phyloP scores from a whole-genome alignment of 257 asterid species.

The Echium plantagineum region DNA sequence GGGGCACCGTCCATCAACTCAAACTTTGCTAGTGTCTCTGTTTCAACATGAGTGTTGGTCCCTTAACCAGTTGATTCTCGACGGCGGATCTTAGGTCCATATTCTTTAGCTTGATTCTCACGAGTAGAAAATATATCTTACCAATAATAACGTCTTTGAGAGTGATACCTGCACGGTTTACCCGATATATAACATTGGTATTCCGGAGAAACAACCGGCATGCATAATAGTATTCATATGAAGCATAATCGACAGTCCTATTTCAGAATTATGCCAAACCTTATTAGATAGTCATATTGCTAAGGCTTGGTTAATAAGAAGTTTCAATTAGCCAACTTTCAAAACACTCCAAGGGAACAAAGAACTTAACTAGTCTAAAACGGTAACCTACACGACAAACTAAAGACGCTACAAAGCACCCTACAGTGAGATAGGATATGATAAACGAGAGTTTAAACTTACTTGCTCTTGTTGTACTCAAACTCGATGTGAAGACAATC shows the following conservation, averaged over 20 bases:
- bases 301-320: no score
- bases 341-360: no score
- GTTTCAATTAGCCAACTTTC: no score
- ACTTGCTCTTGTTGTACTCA: conserved; percentile 98
- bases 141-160: conserved; percentile 92
- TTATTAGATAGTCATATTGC: no score
- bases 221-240: not conserved
- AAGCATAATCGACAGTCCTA: not conserved
- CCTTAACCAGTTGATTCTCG: conserved; percentile 97
- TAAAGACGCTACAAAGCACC: not conserved
- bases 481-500: conserved; percentile 99
- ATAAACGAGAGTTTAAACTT: conserved; percentile 15
- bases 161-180: conserved; percentile 61
- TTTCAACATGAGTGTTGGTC: conserved; percentile 91
- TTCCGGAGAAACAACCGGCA: conserved; percentile 16
- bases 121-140: conserved; percentile 89
- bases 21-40: conserved; percentile 95
- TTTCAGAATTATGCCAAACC: not conserved
- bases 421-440: not conserved
- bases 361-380: no score
- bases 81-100: conserved; percentile 98
- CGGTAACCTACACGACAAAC: not conserved
- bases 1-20: conserved; percentile 99
- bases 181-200: not conserved
- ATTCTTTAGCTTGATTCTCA: conserved; percentile 90